Base-by-base conservation (phyloP, 768 basidiomycete genomes). In the Leccinum sublutescens region DNA sequence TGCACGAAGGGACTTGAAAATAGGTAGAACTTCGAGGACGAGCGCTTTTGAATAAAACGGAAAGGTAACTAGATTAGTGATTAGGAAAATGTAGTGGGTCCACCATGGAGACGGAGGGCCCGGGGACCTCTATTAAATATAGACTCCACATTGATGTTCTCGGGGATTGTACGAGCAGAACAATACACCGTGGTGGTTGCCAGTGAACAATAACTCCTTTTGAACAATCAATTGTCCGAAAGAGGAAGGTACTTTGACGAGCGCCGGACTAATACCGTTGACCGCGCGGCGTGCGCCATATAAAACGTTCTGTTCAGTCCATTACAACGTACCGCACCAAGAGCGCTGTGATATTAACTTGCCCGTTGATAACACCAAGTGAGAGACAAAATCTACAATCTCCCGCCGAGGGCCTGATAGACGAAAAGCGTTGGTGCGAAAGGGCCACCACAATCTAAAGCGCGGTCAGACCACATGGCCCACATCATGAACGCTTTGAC, bases 221-320 rank as follows among this genome's bases (percentile, higher is more conserved):
- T 19, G 19, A 25, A 25, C 7, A 23, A 50, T 60, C 15, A 9
- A 29, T 70, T 74, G 64, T 74, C 68, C 29, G 23, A 27, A 62
- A 72, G 72, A 59, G 71, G 71, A 63, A 72, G 49, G 45, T 11
- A 14, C 19, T 14, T 21, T 4, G n/a, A 40, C 17, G 17, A 40
- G 36, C 15, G 7, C 36, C 36, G 33, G 5, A 5, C 36, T 17
- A 40, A 17, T 40, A 40, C 38, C 38, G 17, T 11, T 12, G 33
- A 33, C 38, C 38, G 1, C 36, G 7, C 36, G 6, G 36, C 36
- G 15, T 1, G 36, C 14, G 7, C 1, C 15, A 17, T 38, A 17
- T 29, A 29, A 29, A 29, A 9, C 29, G 9, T 40, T 40, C 9
- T 40, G 38, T 17, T 40, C 17, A 40, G 38, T 40, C 17, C 38